These are phyloP conservation scores for Penicillium atrosanguineum DNA, from an alignment of 495 filamentous ascomycete genomes.

Conservation along the genomic window DNA sequence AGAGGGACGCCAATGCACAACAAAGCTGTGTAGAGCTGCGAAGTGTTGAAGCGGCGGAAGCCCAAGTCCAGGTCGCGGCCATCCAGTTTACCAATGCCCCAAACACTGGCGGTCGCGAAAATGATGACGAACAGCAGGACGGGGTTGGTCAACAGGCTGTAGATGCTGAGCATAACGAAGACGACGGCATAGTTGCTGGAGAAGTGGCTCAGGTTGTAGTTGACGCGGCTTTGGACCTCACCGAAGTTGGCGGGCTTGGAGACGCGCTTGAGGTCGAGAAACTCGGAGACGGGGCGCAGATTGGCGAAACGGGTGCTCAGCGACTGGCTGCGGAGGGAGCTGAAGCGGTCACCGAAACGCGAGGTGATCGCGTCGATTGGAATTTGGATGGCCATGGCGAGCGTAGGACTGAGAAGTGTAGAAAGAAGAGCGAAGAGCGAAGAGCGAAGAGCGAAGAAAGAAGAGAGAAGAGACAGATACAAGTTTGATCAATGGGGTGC, in stretches of 20 bases:
- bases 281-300: slow-evolving; percentile 86
- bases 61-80: slow-evolving; percentile 87
- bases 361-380: slow-evolving; percentile 89
- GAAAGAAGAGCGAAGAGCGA: slow-evolving; percentile 6
- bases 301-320: slow-evolving; percentile 84
- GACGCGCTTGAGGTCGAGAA: slow-evolving; percentile 90
- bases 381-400: slow-evolving; percentile 83
- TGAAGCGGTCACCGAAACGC: slow-evolving; percentile 74
- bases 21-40: slow-evolving; percentile 90
- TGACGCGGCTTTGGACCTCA: slow-evolving; percentile 89
- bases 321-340: slow-evolving; percentile 72
- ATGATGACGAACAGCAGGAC: slow-evolving; percentile 86
- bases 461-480: slow-evolving; percentile 11
- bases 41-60: slow-evolving; percentile 76
- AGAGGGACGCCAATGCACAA: slow-evolving; percentile 79
- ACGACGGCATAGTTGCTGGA: slow-evolving; percentile 97
- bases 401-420: background rate
- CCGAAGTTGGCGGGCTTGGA: slow-evolving; percentile 90
- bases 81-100: slow-evolving; percentile 80
- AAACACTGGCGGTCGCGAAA: slow-evolving; percentile 80
- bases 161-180: slow-evolving; percentile 92
- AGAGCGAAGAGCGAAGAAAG: slow-evolving; percentile 9
- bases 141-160: slow-evolving; percentile 84
- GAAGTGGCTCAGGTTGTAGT: slow-evolving; percentile 96
- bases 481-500: slow-evolving; percentile 1